phyloP scores from a whole-genome alignment of 176 grass and related monocot species.

The Triticum turgidum region DNA sequence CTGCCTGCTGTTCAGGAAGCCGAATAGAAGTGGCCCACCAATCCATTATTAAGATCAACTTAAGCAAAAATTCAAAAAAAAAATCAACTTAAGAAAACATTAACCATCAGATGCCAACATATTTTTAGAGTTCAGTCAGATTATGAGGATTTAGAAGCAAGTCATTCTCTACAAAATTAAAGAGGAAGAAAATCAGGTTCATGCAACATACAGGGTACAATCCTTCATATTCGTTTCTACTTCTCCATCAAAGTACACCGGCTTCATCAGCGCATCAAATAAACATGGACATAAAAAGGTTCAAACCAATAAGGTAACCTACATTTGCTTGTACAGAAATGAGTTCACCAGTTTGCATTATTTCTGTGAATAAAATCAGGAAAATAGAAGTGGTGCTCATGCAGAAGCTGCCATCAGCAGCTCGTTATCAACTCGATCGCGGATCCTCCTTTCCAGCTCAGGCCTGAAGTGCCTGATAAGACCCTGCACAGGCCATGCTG shows the following conservation, averaged over 20 bases:
- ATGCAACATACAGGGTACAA: conserved; percentile 13
- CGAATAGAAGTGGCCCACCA: too few species aligned
- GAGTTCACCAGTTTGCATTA: conserved; percentile 69
- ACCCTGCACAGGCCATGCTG: conserved; percentile 90
- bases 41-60: not conserved
- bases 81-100: not conserved
- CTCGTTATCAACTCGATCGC: conserved; percentile 72
- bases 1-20: too few species aligned
- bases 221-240: conserved; percentile 33
- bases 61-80: not conserved
- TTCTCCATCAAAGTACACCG: conserved; percentile 36
- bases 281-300: conserved; percentile 41
- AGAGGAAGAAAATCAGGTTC: not conserved
- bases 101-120: not conserved
- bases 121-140: not conserved
- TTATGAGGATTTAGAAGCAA: not conserved
- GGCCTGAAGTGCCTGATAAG: conserved; percentile 96
- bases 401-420: conserved; percentile 70
- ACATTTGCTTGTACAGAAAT: conserved; percentile 37
- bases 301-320: conserved; percentile 41
- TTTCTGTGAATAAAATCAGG: conserved; percentile 47
- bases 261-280: conserved; percentile 34
- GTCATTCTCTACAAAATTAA: not conserved
- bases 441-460: conserved; percentile 87
- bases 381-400: conserved; percentile 46